Evolutionary conservation across 2,329 filamentous ascomycete genomes (phyloP).

Genomic region (Mycocentrospora acerina): DNA sequence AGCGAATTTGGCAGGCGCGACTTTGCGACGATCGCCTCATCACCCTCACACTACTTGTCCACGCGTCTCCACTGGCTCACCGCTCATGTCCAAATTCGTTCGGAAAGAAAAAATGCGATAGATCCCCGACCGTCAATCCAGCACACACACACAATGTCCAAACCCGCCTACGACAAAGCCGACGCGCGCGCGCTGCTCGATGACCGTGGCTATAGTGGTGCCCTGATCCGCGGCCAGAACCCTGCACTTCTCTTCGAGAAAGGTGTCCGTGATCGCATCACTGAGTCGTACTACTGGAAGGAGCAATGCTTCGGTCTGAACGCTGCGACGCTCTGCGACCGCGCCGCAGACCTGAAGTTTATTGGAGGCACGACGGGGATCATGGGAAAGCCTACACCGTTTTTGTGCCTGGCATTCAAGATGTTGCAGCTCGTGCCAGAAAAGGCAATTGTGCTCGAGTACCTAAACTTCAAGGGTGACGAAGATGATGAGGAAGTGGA

Average conservation of each 20-base stretch:
- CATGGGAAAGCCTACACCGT: constrained; percentile 84
- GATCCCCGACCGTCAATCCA: background rate
- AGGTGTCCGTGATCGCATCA: constrained; percentile 90
- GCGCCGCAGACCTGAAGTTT: constrained; percentile 79
- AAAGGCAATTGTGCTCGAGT: constrained; percentile 76
- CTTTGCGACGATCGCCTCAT: constrained; percentile 3
- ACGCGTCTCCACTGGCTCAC: background rate
- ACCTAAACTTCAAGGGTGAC: constrained; percentile 61
- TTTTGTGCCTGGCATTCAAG: constrained; percentile 93
- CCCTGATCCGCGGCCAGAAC: constrained; percentile 85
- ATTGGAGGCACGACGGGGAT: constrained; percentile 87
- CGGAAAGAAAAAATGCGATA: constrained; percentile 7
- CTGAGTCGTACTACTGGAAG: constrained; percentile 96
- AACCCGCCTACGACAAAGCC: constrained; percentile 64
- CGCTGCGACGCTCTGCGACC: constrained; percentile 76
- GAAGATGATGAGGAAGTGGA: constrained; percentile 21
- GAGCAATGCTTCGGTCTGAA: constrained; percentile 98
- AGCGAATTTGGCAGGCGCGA: constrained; percentile 7
- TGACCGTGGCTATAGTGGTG: constrained; percentile 77
- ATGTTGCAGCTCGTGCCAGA: constrained; percentile 83
- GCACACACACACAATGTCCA: constrained; percentile 25
- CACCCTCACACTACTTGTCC: background rate
- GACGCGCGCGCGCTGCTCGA: constrained; percentile 80
- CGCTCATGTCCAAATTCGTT: background rate
- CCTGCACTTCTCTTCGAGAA: constrained; percentile 96